These are phyloP conservation scores for Iris macrosiphon DNA, from an alignment of 106 monocot genomes.

Conservation along the genomic window DNA sequence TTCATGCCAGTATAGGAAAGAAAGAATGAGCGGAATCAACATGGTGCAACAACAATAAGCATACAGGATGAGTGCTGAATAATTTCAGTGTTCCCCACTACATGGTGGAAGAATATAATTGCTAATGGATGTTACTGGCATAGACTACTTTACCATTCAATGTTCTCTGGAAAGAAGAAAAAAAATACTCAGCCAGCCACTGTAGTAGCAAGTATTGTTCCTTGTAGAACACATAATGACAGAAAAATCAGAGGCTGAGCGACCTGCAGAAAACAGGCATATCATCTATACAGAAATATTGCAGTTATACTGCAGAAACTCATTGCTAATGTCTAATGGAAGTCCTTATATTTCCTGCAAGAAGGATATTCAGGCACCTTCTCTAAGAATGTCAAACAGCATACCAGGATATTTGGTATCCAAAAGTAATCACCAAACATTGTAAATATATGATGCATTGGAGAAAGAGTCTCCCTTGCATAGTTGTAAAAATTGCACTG, in stretches of 20 bases:
- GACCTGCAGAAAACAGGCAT: constrained; percentile 38
- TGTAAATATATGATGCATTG: neutral
- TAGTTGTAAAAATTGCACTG: too few relatives aligned
- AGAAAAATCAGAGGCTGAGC: constrained; percentile 20
- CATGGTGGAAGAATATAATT: neutral
- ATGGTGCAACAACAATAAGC: neutral
- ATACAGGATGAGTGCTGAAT: neutral
- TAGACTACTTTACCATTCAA: constrained; percentile 21
- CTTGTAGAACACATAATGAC: constrained; percentile 39
- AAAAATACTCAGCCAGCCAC: constrained; percentile 25
- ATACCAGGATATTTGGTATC: neutral
- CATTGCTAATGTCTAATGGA: constrained; percentile 12
- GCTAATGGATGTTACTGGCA: neutral
- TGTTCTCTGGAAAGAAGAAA: constrained; percentile 21
- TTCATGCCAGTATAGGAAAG: neutral
- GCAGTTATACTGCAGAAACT: constrained; percentile 18
- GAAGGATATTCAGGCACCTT: neutral
- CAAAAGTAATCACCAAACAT: neutral
- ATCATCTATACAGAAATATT: constrained; percentile 24
- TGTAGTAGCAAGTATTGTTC: constrained; percentile 36
- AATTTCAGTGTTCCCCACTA: constrained; percentile 1
- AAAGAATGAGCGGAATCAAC: neutral
- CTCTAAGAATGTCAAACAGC: neutral
- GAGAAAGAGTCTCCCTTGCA: neutral
- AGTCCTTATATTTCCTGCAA: neutral